Conservation (phyloP, 2,329 filamentous ascomycete genomes). For the Stachybotrys elegans region DNA sequence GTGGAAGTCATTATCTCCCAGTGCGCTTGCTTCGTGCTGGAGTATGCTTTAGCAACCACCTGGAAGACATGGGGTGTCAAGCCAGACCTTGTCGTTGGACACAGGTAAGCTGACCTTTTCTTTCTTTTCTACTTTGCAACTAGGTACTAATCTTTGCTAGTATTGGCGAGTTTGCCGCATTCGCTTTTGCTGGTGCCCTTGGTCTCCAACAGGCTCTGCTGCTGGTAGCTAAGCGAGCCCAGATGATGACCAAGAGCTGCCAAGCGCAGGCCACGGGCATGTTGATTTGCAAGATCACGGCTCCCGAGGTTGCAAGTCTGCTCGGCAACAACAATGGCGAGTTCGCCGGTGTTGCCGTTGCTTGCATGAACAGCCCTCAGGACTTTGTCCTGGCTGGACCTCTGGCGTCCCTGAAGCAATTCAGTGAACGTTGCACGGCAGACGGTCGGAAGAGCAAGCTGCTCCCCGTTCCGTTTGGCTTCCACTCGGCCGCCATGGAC, state of each 20-base stretch:
- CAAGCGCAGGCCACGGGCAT: slow-evolving; percentile 11
- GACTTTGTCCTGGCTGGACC: slow-evolving; percentile 24
- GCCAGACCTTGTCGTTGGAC: slow-evolving; percentile 16
- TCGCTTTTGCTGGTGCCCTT: slow-evolving; percentile 13
- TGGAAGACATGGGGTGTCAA: slow-evolving; percentile 19
- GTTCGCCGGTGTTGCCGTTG: slow-evolving; percentile 14
- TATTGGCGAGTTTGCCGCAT: slow-evolving; percentile 20
- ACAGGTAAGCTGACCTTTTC: slow-evolving; percentile 12
- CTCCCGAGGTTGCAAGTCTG: slow-evolving; percentile 9
- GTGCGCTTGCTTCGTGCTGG: slow-evolving; percentile 22
- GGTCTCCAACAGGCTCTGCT: slow-evolving; percentile 13
- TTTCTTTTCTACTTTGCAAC: too few relatives aligned
- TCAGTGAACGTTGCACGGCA: slow-evolving; percentile 10
- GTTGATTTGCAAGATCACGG: slow-evolving; percentile 11
- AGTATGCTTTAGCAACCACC: slow-evolving; percentile 21
- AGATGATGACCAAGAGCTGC: slow-evolving; percentile 14
- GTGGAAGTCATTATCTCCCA: slow-evolving; percentile 17
- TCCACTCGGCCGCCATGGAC: slow-evolving; percentile 22
- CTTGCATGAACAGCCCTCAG: slow-evolving; percentile 24
- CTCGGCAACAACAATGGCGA: not conserved
- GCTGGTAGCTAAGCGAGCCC: slow-evolving; percentile 15
- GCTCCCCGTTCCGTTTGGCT: slow-evolving; percentile 20
- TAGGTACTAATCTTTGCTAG: slow-evolving; percentile 6
- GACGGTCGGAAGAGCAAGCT: slow-evolving; percentile 16
- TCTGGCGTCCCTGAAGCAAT: slow-evolving; percentile 9